Conservation (phyloP, 805 yeast species). For the Saccharomycopsis malanga region DNA sequence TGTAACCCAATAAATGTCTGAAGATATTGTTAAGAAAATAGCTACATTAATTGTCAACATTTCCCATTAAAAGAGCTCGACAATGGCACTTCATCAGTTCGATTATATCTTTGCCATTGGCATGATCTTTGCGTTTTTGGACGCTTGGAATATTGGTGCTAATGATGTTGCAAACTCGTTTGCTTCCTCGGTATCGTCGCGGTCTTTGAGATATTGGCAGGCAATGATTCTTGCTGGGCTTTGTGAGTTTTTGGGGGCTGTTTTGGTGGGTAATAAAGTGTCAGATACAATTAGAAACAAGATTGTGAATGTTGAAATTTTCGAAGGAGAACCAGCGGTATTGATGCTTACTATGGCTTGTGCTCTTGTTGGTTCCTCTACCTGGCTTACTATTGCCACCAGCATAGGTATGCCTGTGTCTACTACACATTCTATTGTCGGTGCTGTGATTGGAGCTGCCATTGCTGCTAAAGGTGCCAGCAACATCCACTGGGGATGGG, state of each 20-base stretch:
- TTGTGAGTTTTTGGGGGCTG: constrained; percentile 72
- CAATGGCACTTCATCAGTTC: constrained; percentile 44
- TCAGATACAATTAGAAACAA: constrained; percentile 64
- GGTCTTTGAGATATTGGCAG: constrained; percentile 64
- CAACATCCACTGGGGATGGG: constrained; percentile 69
- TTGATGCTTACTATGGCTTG: constrained; percentile 69
- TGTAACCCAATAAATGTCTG: no score
- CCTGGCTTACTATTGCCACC: constrained; percentile 66
- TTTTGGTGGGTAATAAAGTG: constrained; percentile 65
- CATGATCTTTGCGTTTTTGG: constrained; percentile 65
- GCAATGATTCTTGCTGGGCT: constrained; percentile 67
- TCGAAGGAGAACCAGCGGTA: constrained; percentile 54
- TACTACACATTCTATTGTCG: constrained; percentile 73
- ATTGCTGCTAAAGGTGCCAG: constrained; percentile 63
- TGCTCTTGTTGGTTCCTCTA: constrained; percentile 66
- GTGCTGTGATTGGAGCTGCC: constrained; percentile 68
- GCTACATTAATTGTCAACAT: no score
- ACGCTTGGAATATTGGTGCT: constrained; percentile 77
- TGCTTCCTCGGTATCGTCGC: constrained; percentile 68
- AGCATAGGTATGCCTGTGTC: constrained; percentile 69
- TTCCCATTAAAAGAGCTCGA: constrained; percentile 8
- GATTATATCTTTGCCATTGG: constrained; percentile 66
- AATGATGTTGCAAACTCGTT: constrained; percentile 79
- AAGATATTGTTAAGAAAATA: no score
- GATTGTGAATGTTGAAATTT: constrained; percentile 47